These are phyloP conservation scores for Russula sp. DNA, from an alignment of 768 basidiomycete species.

Conservation along the genomic window DNA sequence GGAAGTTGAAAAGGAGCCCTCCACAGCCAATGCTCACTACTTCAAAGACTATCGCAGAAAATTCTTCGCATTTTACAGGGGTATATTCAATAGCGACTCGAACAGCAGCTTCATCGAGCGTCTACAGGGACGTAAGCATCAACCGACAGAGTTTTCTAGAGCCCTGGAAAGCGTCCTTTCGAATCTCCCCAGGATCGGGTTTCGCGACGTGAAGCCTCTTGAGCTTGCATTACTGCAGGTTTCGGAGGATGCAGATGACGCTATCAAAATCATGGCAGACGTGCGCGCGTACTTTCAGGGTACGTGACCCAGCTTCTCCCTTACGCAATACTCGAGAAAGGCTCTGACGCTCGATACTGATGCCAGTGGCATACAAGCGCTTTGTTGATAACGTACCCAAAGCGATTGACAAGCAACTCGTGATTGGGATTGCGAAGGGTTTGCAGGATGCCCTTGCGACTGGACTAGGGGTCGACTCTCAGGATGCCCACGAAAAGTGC, in stretches of 20 bases:
- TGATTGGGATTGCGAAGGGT: slow-evolving; percentile 42
- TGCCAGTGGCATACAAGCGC: slow-evolving; percentile 41
- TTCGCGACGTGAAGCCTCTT: slow-evolving; percentile 32
- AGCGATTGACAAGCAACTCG: slow-evolving; percentile 43
- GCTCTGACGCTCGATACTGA: background rate
- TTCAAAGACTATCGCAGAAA: slow-evolving; percentile 8
- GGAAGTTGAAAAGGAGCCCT: background rate
- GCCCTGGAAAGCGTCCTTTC: background rate
- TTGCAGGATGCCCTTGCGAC: slow-evolving; percentile 39
- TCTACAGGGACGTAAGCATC: background rate
- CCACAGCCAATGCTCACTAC: background rate
- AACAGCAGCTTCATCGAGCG: background rate
- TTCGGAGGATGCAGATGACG: slow-evolving; percentile 45
- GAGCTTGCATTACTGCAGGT: slow-evolving; percentile 47
- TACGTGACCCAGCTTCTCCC: slow-evolving; percentile 24
- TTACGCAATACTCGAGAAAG: background rate
- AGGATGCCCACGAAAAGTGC: slow-evolving; percentile 41
- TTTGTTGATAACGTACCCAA: slow-evolving; percentile 38
- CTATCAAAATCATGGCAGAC: slow-evolving; percentile 60
- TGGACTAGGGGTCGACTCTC: slow-evolving; percentile 46
- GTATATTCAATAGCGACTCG: background rate
- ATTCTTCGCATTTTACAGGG: slow-evolving; percentile 3
- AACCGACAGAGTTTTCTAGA: background rate
- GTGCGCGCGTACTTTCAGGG: slow-evolving; percentile 74
- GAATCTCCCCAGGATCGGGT: slow-evolving; percentile 32